Base-by-base conservation (phyloP, 352 stramenopile genomes). In the Phytophthora agathidicida region DNA sequence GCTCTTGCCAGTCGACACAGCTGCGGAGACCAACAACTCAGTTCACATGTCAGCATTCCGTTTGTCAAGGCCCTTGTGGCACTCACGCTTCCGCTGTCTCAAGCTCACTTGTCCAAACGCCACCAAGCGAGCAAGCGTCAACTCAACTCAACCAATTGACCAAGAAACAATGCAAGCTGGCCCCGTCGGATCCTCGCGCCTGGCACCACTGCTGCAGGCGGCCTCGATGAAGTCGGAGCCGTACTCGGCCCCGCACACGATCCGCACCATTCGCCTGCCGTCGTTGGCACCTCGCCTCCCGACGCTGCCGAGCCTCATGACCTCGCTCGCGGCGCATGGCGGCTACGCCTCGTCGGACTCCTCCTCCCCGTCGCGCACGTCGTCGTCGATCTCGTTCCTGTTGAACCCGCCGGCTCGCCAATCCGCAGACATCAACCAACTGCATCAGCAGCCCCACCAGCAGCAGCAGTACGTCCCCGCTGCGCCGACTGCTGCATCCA, bases 371-470 rank as follows among this genome's bases (percentile, higher is more conserved):
- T 51, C 24, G 3, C 45, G 36, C 13, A 60, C 60, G 13, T 59
- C 52, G 31, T 67, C 68, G 17, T 73, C 64, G 32, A 68, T 77
- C 50, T 73, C 68, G 16, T 74, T 68, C 43, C 27, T 77, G 26
- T 48, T 77, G 22, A 74, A 74, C 48, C 63, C 68, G 56, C 51
- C 64, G 7, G 26, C 43, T 22, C 35, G 47, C 8, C 57, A 56
- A 49, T 9, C 39, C 13, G 37, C 14, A 1, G 13, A 54, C 45
- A 26, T 9, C 1, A 45, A 49, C 16, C 42, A n/a, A 57, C 44
- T 57, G 36, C 27, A 11, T 61, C 13, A 54, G 50, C 45, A 49
- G 3, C 49, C 22, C 5, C 61, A 58, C 8, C 48, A 48, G 1
- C 56, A 55, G 14, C 42, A 59, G 22, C 42, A 46, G 37, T 61